Conservation (phyloP, 768 basidiomycete genomes). For the Nidula microcarpa region DNA sequence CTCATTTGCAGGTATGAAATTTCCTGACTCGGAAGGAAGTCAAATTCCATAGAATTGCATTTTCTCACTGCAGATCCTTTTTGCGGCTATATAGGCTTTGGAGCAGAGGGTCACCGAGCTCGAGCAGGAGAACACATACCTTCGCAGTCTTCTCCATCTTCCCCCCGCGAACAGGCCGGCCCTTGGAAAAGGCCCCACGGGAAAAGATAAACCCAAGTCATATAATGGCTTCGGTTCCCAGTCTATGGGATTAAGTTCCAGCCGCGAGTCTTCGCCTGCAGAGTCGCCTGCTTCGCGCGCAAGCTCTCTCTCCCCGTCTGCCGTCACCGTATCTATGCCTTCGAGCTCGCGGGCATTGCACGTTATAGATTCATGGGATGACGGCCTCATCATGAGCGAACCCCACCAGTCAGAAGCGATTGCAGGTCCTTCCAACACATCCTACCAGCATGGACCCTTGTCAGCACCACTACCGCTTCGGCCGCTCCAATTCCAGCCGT, state of each 20-base stretch:
- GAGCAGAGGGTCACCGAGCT: constrained; percentile 79
- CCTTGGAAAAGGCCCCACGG: constrained; percentile 83
- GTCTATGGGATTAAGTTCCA: constrained; percentile 28
- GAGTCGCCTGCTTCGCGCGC: constrained; percentile 49
- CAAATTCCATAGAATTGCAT: constrained; percentile 30
- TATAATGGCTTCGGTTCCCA: constrained; percentile 27
- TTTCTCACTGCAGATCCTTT: constrained; percentile 19
- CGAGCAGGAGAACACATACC: constrained; percentile 76
- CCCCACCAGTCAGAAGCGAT: constrained; percentile 32
- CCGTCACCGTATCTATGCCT: constrained; percentile 46
- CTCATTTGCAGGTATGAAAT: constrained; percentile 70
- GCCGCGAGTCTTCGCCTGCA: constrained; percentile 39
- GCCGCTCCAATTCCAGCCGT: constrained; percentile 37
- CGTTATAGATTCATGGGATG: constrained; percentile 52
- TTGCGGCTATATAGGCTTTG: constrained; percentile 51
- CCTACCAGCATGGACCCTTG: constrained; percentile 44
- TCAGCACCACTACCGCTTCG: constrained; percentile 43
- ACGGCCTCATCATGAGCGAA: constrained; percentile 48
- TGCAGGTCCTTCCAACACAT: constrained; percentile 33
- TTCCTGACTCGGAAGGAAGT: constrained; percentile 25
- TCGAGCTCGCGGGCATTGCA: constrained; percentile 45
- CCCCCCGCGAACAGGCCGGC: constrained; percentile 70
- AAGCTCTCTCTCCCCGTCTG: constrained; percentile 63
- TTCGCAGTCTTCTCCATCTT: constrained; percentile 69
- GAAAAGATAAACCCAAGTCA: constrained; percentile 74